Percentiles rank a stretch among this genome's conserved stretches.
Conservation (phyloP, 1,284 basidiomycete genomes). For the Leccinum proliferum region DNA sequence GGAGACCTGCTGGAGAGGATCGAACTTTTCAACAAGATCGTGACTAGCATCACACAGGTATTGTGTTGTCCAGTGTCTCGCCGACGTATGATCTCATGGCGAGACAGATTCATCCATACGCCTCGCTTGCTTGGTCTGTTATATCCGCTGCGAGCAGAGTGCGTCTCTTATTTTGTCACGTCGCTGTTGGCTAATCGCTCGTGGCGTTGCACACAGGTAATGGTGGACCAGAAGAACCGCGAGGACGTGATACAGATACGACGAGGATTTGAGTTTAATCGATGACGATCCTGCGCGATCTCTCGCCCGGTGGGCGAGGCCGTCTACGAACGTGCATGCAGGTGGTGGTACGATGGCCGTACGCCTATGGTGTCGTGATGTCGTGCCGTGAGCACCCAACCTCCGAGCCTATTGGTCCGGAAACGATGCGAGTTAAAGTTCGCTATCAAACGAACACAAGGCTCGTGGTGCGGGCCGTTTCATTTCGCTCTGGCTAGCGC, state of each 20-base stretch:
- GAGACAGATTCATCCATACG: too few species aligned
- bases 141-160: background rate
- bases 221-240: background rate
- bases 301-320: background rate
- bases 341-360: background rate
- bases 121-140: background rate
- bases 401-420: background rate
- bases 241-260: background rate
- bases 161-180: background rate
- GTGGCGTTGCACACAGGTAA: background rate
- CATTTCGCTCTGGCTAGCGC: background rate
- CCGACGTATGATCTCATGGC: too few species aligned
- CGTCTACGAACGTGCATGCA: background rate
- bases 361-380: background rate
- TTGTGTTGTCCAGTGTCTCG: too few species aligned
- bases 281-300: conserved; percentile 2
- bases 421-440: background rate
- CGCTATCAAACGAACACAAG: background rate
- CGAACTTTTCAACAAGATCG: too few species aligned
- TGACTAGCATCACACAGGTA: too few species aligned
- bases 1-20: background rate
- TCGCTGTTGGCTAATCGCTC: background rate
- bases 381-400: background rate
- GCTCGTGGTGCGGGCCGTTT: background rate
- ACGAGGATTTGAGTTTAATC: conserved; percentile 13